Percentiles rank a stretch among this genome's conserved stretches.
Conservation (phyloP, 176 grass and related monocot species). For the Carex pumila region DNA sequence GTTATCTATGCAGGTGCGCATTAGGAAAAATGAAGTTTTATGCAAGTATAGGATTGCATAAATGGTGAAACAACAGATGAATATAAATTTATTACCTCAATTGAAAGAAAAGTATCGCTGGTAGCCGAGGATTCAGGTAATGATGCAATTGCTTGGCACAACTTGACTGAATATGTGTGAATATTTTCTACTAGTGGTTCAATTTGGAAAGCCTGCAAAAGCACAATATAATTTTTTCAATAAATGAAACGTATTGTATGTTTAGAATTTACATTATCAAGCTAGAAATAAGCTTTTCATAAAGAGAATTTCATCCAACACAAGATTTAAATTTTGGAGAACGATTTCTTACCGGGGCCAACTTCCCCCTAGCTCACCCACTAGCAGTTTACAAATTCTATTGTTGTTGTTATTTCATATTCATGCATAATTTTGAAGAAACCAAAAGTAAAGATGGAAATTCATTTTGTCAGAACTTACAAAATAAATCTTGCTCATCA, state of each 20-base stretch:
- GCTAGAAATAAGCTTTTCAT: neutral
- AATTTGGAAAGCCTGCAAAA: conserved; percentile 70
- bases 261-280: conserved; percentile 1
- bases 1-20: neutral
- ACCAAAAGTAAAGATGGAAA: neutral
- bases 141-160: conserved; percentile 56
- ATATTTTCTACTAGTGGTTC: conserved; percentile 67
- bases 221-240: conserved; percentile 22
- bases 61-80: neutral
- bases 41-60: neutral
- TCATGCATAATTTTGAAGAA: neutral
- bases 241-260: conserved; percentile 6
- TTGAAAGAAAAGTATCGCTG: conserved; percentile 39
- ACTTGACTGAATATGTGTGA: conserved; percentile 50
- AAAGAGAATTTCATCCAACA: neutral
- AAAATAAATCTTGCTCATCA: conserved; percentile 85
- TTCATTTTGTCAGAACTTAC: conserved; percentile 31
- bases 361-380: neutral
- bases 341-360: neutral
- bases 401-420: neutral
- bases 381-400: neutral
- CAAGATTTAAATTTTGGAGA: neutral
- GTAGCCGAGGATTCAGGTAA: conserved; percentile 37
- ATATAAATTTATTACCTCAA: conserved; percentile 55
- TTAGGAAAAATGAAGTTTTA: neutral